Conservation (phyloP, 2,329 filamentous ascomycete genomes). For the Ascochyta koolunga region DNA sequence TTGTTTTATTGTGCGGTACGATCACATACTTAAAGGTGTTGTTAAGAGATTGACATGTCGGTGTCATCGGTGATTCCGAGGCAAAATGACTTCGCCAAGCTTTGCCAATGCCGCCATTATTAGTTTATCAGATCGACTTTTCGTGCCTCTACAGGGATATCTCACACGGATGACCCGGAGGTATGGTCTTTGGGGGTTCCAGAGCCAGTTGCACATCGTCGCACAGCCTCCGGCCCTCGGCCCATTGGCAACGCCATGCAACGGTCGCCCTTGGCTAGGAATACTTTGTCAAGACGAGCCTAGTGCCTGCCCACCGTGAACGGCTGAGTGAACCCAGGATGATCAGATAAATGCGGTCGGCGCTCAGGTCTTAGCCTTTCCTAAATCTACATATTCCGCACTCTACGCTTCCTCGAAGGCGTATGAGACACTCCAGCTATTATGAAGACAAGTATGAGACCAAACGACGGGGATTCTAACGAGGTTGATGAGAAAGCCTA, state of each 20-base stretch:
- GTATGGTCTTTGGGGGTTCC: neutral
- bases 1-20: neutral
- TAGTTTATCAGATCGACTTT: conserved; percentile 12
- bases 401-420: neutral
- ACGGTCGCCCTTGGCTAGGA: conserved; percentile 8
- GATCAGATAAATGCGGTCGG: conserved; percentile 21
- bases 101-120: conserved; percentile 4
- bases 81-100: conserved; percentile 9
- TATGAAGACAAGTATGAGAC: conserved; percentile 20
- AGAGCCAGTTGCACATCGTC: conserved; percentile 6
- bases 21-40: neutral
- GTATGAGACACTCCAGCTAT: neutral
- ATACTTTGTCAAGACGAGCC: neutral
- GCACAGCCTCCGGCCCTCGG: conserved; percentile 2
- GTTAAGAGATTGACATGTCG: neutral
- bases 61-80: neutral
- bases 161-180: neutral
- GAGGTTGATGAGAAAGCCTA: conserved; percentile 8
- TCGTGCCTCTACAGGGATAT: neutral
- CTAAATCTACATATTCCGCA: neutral
- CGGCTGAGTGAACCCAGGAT: conserved; percentile 2
- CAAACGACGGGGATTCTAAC: neutral
- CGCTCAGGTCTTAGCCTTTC: conserved; percentile 5
- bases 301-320: conserved; percentile 9
- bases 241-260: conserved; percentile 10